Evolutionary conservation across 495 filamentous ascomycete genomes (phyloP), one percentile per base, ranked within the genome.

Genomic region (Lentithecium fluviatile): DNA sequence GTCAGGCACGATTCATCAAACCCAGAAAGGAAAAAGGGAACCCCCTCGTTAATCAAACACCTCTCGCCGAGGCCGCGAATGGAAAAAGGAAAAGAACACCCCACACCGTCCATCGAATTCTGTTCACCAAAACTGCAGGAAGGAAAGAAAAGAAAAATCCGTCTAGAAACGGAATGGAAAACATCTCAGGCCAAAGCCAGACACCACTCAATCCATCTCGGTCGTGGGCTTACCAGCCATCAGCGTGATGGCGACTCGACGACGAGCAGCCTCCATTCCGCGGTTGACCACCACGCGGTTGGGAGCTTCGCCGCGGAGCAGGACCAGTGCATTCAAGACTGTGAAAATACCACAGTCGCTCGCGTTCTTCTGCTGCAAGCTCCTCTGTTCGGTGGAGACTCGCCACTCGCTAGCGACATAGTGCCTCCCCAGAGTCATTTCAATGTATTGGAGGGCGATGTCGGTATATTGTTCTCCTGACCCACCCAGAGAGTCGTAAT

Each of bases 281-380:
- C 47, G 25, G 7, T 12, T 51, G 26, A 15, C 11, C 1, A 69
- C 37, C 12, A 51, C 66, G 5, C 50, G 43, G 1, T 58, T 54
- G 15, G 51, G 67, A 1, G 48, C 47, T 17, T 25, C n/a, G 3
- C 60, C 69, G 26, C 63, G 65, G 10, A 70, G 57, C 24, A 58
- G 38, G 1, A 66, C 68, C 12, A 73, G 49, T 7, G 49, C 69
- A 54, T 75, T 75, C 23, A 71, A 52, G 34, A 57, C 65, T 8
- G 65, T 62, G 66, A 93, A 95, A 2, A 91, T 86, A 6, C 91
- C 91, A 59, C 91, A 96, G 68, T 96, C 91, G 58, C 75, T 83
- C 0, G 80, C 80, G 65, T 95, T 95, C 47, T 75, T 75, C 63
- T 96, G 91, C 7, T 65, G 69, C 0, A 85, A 83, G 24, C 68